A percentile compares a stretch with the other conserved stretches of the same genome.
These are phyloP conservation scores for Cladosporium sp. DNA, from an alignment of 2,329 filamentous ascomycete species.

Conservation along the genomic window DNA sequence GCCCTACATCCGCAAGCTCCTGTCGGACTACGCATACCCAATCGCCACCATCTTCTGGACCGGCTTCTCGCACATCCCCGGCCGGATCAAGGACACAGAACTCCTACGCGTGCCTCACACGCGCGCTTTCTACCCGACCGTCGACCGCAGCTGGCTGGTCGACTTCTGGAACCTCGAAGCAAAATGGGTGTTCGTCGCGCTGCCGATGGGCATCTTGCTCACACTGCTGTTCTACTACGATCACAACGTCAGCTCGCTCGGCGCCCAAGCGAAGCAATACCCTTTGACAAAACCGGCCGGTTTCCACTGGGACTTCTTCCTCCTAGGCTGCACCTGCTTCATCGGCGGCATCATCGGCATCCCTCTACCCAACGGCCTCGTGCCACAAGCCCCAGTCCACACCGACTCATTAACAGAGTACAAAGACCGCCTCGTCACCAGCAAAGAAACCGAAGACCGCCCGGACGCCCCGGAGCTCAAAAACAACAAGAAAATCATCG, in stretches of 20 bases:
- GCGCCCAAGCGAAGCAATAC: conserved; percentile 58
- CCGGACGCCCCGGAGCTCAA: conserved; percentile 39
- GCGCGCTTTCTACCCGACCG: conserved; percentile 52
- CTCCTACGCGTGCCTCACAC: conserved; percentile 48
- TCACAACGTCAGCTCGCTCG: conserved; percentile 58
- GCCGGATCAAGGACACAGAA: conserved; percentile 45
- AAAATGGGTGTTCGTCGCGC: conserved; percentile 56
- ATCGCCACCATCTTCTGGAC: conserved; percentile 58
- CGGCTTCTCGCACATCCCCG: conserved; percentile 56
- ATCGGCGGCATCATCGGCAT: conserved; percentile 59
- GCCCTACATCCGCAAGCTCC: conserved; percentile 48
- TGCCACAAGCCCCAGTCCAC: conserved; percentile 63
- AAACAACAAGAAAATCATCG: conserved; percentile 48
- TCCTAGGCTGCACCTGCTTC: conserved; percentile 59
- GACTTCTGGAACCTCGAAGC: conserved; percentile 56
- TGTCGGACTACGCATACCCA: conserved; percentile 57
- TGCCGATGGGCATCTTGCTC: conserved; percentile 57
- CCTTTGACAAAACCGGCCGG: conserved; percentile 60
- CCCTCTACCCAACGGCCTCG: conserved; percentile 60
- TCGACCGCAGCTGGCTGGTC: conserved; percentile 51
- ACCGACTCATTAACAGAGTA: conserved; percentile 54
- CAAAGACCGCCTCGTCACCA: conserved; percentile 45
- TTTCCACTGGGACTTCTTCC: conserved; percentile 64
- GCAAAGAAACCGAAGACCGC: conserved; percentile 46
- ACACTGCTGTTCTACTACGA: conserved; percentile 61